Percentiles rank a stretch among this genome's conserved stretches.
These are phyloP conservation scores for Protostelium mycophagum DNA, from an alignment of 78 protist genomes.

Conservation along the genomic window DNA sequence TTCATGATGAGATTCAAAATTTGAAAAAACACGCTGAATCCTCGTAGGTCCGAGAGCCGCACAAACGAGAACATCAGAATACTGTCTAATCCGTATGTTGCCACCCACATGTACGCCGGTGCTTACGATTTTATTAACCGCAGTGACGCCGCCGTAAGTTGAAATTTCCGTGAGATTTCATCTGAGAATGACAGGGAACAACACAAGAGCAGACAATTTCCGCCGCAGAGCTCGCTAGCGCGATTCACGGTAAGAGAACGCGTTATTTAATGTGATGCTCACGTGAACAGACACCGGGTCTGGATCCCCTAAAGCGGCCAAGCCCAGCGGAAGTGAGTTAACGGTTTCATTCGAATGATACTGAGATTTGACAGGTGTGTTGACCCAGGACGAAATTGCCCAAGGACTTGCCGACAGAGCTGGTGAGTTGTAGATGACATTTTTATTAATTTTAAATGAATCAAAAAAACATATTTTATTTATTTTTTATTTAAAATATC, in stretches of 20 bases:
- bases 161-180: not conserved
- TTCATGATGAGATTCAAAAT: too few species aligned
- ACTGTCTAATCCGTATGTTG: not conserved
- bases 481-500: too few species aligned
- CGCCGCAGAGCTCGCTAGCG: not conserved
- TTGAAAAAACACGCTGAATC: not conserved
- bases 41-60: not conserved
- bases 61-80: not conserved
- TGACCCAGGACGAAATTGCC: not conserved
- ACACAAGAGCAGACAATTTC: not conserved
- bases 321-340: not conserved
- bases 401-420: not conserved
- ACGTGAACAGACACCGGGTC: not conserved
- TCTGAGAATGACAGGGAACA: not conserved
- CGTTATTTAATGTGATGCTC: not conserved
- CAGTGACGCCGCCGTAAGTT: not conserved
- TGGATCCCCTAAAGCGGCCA: too few species aligned
- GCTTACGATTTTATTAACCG: not conserved
- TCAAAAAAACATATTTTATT: too few species aligned
- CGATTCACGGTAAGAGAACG: not conserved
- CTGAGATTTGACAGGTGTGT: not conserved
- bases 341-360: not conserved
- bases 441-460: too few species aligned
- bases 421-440: too few species aligned
- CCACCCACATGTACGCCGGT: not conserved